Conservation (phyloP, 768 basidiomycete genomes). For the Kwoniella europaea region DNA sequence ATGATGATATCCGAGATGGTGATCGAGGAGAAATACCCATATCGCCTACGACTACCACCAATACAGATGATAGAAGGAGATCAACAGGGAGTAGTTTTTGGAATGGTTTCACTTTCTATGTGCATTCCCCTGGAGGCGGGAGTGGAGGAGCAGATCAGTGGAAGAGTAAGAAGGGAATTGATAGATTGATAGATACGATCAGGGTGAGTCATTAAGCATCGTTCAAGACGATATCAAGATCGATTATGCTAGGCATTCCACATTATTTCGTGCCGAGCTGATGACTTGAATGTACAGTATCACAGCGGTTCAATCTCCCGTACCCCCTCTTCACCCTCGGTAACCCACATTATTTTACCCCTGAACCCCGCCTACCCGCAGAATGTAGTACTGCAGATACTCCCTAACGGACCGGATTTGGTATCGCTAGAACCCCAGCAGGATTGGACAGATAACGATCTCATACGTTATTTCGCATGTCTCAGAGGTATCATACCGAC, state of each 20-base stretch:
- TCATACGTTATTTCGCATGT: neutral
- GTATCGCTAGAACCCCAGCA: slow-evolving; percentile 3
- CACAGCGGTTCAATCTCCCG: neutral
- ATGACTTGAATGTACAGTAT: neutral
- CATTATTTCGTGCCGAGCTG: neutral
- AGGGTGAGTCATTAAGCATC: neutral
- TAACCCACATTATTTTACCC: neutral
- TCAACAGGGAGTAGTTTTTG: neutral
- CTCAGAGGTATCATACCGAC: neutral
- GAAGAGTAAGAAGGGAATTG: neutral
- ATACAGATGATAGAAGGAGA: neutral
- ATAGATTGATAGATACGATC: neutral
- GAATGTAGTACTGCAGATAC: neutral
- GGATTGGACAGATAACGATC: neutral
- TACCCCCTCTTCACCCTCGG: neutral
- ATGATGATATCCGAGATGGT: neutral
- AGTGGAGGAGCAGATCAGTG: neutral
- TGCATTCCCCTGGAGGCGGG: neutral
- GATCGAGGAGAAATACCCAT: neutral
- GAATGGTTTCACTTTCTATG: neutral
- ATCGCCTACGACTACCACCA: too few species aligned
- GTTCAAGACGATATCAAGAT: too few species aligned
- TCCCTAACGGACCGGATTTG: neutral
- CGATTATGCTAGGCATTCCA: too few species aligned
- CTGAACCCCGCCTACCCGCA: neutral